Evolutionary conservation across 73 alveolate genomes (phyloP), one percentile per base, ranked within the genome.

Genomic region (Tetrahymena malaccensis): DNA sequence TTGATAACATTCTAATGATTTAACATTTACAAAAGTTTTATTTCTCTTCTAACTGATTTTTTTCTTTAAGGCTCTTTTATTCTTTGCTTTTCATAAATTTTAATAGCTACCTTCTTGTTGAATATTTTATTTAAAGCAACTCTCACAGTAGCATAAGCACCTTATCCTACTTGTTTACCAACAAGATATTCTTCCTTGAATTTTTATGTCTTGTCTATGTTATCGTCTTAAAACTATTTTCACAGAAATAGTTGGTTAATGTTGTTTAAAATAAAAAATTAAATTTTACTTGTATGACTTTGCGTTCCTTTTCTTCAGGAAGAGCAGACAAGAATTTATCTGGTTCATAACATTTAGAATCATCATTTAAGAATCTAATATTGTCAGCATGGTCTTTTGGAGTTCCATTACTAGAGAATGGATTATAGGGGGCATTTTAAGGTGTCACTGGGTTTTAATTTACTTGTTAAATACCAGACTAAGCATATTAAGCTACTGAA

Each of bases 1-100:
- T 97, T 96, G 50, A 98, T 99, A 27, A 98, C 98, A 96, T 98
- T 97, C 38, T 96, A 96, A 94, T 98, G 98, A 89, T 98, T 96
- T 70, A 98, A 35, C 44, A 97, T 94, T 94, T 98, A 96, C 95
- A 98, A 96, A 21, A 98, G 94, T 44, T 95, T 96, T n/a, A 98
- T 98, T 96, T 98, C 99, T 85, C 99, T 96, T 70, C 98, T 96
- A 15, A 98, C 99, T 43, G 98, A 96, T 85, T 96, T 96, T 94
- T 97, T 96, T 94, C 99, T 98, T 94, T 98, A 97, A 10, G 98
- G 98, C 37, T 98, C 99, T 56, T 96, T 93, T 43, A 99, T 97
- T 95, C 97, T 97, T 95, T 96, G 94, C 97, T 99, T 99, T 38
- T 98, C 99, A 94, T 98, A 98, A 50, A 98, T 96, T 70, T 98